phyloP scores from a whole-genome alignment of 768 basidiomycete species.

The Favolaschia claudopus region DNA sequence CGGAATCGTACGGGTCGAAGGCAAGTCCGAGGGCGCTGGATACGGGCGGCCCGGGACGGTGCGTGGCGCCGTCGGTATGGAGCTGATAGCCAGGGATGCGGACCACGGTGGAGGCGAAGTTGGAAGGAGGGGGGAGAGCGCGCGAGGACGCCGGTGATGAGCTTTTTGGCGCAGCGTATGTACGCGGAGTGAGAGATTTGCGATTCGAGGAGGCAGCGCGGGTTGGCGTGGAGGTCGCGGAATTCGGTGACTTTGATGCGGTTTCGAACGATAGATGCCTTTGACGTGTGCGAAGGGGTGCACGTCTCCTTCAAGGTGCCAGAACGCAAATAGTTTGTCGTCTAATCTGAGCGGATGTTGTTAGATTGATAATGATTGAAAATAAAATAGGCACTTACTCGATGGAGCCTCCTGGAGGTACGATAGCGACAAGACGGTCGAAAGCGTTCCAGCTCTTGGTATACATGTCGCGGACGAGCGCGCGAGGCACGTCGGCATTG shows the following conservation, averaged over 20 bases:
- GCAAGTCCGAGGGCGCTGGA: slow-evolving; percentile 64
- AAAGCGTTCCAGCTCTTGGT: slow-evolving; percentile 95
- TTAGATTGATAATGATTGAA: slow-evolving; percentile 10
- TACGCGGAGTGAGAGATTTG: slow-evolving; percentile 85
- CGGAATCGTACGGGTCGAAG: slow-evolving; percentile 82
- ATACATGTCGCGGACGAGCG: slow-evolving; percentile 88
- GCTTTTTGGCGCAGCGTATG: slow-evolving; percentile 80
- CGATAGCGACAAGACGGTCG: slow-evolving; percentile 86
- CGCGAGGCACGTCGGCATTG: slow-evolving; percentile 86
- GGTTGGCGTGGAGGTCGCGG: slow-evolving; percentile 88
- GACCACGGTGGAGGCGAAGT: background rate
- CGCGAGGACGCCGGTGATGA: slow-evolving; percentile 69
- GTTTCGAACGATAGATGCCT: slow-evolving; percentile 90
- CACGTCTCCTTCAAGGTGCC: slow-evolving; percentile 82
- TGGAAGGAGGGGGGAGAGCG: slow-evolving; percentile 31
- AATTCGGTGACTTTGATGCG: slow-evolving; percentile 90
- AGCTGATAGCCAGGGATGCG: slow-evolving; percentile 27
- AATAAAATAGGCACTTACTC: slow-evolving; percentile 77
- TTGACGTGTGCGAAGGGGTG: slow-evolving; percentile 82
- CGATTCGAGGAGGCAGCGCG: slow-evolving; percentile 84
- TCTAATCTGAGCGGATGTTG: slow-evolving; percentile 65
- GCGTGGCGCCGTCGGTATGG: slow-evolving; percentile 42
- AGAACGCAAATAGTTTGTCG: slow-evolving; percentile 91
- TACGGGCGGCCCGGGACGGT: slow-evolving; percentile 35
- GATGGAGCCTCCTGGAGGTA: slow-evolving; percentile 88